phyloP scores from a whole-genome alignment of 2,329 filamentous ascomycete species.

The Fusarium transvaalense region DNA sequence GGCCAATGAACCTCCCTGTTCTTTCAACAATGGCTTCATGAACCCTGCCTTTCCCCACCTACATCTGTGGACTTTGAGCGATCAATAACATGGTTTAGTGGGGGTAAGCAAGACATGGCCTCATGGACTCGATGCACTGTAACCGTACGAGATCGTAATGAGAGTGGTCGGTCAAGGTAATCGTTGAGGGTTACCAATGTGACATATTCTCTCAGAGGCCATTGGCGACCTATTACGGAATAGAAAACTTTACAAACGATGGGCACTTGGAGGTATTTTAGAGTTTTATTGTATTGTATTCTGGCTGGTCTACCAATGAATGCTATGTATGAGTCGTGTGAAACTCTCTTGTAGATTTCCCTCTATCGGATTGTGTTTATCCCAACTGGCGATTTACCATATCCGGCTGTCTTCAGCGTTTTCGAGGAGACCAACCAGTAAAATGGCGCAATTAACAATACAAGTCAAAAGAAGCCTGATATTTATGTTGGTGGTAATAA shows the following conservation, averaged over 20 bases:
- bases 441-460: slow-evolving; percentile 1
- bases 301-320: slow-evolving; percentile 24
- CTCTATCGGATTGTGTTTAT: slow-evolving; percentile 3
- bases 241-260: neutral
- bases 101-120: neutral
- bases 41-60: slow-evolving; percentile 24
- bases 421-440: neutral
- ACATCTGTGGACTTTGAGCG: slow-evolving; percentile 2
- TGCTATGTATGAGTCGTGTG: slow-evolving; percentile 22
- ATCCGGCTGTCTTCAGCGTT: slow-evolving; percentile 2
- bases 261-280: slow-evolving; percentile 1
- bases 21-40: slow-evolving; percentile 18
- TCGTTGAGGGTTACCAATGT: neutral
- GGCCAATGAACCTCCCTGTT: slow-evolving; percentile 19
- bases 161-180: neutral
- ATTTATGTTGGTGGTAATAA: slow-evolving; percentile 15
- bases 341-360: slow-evolving; percentile 5
- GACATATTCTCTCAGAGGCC: neutral
- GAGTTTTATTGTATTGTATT: slow-evolving; percentile 25
- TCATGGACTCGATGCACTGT: slow-evolving; percentile 11
- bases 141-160: neutral
- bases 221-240: neutral
- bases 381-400: slow-evolving; percentile 1
- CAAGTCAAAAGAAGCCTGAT: slow-evolving; percentile 4
- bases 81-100: slow-evolving; percentile 9